These are phyloP conservation scores for Xylariaceae sp. DNA, from an alignment of 2,329 filamentous ascomycete species.

Conservation along the genomic window DNA sequence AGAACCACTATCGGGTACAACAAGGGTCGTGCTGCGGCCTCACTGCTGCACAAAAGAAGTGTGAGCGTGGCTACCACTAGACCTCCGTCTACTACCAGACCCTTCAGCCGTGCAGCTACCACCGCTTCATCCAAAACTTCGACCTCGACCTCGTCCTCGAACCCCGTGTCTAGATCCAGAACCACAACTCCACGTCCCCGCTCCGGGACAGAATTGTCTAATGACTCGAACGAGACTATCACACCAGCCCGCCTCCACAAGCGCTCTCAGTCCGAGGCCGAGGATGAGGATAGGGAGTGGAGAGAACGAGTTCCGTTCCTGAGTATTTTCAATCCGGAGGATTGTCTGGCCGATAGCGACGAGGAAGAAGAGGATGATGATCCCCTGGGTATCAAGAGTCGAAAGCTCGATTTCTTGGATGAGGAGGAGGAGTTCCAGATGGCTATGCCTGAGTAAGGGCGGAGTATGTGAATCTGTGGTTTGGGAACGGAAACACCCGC, in stretches of 20 bases:
- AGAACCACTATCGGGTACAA: slow-evolving; percentile 82
- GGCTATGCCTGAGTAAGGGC: slow-evolving; percentile 2
- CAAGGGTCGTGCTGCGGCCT: slow-evolving; percentile 61
- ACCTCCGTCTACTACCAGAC: not conserved
- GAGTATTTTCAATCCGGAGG: slow-evolving; percentile 52
- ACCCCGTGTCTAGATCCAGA: too few relatives aligned
- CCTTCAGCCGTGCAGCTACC: not conserved
- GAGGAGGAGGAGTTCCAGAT: slow-evolving; percentile 53
- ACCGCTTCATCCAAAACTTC: slow-evolving; percentile 6
- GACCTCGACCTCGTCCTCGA: too few relatives aligned
- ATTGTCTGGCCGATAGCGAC: slow-evolving; percentile 8
- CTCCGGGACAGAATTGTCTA: slow-evolving; percentile 36
- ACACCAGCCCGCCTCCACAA: slow-evolving; percentile 42
- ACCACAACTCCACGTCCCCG: slow-evolving; percentile 18
- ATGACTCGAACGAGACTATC: slow-evolving; percentile 41
- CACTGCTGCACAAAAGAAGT: slow-evolving; percentile 39
- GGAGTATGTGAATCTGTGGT: not conserved
- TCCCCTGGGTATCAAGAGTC: slow-evolving; percentile 26
- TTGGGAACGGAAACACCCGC: not conserved
- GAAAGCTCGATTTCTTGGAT: slow-evolving; percentile 30
- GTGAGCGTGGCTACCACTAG: slow-evolving; percentile 13
- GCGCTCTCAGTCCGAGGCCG: slow-evolving; percentile 19
- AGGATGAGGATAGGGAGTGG: slow-evolving; percentile 32
- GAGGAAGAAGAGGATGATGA: slow-evolving; percentile 38
- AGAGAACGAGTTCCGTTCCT: slow-evolving; percentile 49